These are phyloP conservation scores for Boletus pseudo-olivaceus DNA, from an alignment of 768 basidiomycete genomes.

Conservation along the genomic window DNA sequence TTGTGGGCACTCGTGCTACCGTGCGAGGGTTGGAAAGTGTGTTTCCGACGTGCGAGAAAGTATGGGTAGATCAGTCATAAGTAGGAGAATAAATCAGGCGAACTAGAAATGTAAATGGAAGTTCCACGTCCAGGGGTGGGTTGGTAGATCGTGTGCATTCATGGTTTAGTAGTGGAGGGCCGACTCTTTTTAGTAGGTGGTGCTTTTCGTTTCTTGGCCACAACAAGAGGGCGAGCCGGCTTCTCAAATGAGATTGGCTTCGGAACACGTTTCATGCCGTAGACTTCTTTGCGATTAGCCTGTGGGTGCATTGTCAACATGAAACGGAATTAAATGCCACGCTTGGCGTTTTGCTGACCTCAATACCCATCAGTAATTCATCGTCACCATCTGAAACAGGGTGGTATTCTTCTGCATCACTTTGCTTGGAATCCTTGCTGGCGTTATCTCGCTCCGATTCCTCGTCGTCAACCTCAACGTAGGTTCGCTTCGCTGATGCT, in stretches of 20 bases:
- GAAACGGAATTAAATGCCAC: not conserved
- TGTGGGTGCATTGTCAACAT: slow-evolving; percentile 17
- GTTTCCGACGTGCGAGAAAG: slow-evolving; percentile 8
- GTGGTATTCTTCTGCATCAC: slow-evolving; percentile 10
- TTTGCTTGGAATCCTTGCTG: slow-evolving; percentile 8
- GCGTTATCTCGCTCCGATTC: slow-evolving; percentile 19
- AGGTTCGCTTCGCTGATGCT: slow-evolving; percentile 21
- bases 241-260: slow-evolving; percentile 5
- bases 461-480: slow-evolving; percentile 34
- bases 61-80: slow-evolving; percentile 2
- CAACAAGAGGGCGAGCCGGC: not conserved
- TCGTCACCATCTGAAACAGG: slow-evolving; percentile 48
- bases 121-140: not conserved
- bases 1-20: slow-evolving; percentile 2
- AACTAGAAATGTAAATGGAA: not conserved
- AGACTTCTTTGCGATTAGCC: slow-evolving; percentile 41
- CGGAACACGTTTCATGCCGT: slow-evolving; percentile 27
- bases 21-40: slow-evolving; percentile 2
- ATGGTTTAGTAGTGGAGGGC: slow-evolving; percentile 4
- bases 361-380: slow-evolving; percentile 58
- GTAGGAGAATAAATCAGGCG: slow-evolving; percentile 12
- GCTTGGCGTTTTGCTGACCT: slow-evolving; percentile 36
- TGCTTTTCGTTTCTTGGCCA: slow-evolving; percentile 23
- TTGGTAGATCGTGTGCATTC: not conserved
- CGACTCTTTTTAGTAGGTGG: slow-evolving; percentile 12